These are phyloP conservation scores for Colletotrichum spaethianum DNA, from an alignment of 2,329 filamentous ascomycete genomes.

Conservation along the genomic window DNA sequence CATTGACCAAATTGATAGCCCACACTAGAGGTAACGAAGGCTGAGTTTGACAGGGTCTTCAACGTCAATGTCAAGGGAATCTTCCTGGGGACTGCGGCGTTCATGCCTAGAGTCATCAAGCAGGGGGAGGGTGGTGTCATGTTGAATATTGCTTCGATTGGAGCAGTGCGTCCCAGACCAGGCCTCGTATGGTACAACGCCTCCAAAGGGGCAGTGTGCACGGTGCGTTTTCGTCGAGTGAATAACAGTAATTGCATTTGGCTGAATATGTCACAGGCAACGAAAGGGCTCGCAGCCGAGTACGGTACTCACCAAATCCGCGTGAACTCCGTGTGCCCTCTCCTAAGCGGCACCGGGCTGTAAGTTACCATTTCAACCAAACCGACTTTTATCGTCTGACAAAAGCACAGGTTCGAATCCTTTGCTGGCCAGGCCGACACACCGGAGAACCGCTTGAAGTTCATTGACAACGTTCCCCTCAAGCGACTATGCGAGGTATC, in stretches of 20 bases:
- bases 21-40: conserved; percentile 74
- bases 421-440: conserved; percentile 76
- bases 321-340: conserved; percentile 79
- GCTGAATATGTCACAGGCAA: conserved; percentile 51
- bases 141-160: conserved; percentile 82
- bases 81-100: conserved; percentile 70
- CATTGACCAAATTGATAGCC: conserved; percentile 50
- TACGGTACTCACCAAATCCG: conserved; percentile 81
- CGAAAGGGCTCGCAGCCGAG: conserved; percentile 75
- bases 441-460: conserved; percentile 67
- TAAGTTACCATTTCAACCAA: conserved; percentile 42
- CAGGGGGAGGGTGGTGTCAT: conserved; percentile 82
- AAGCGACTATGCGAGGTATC: conserved; percentile 59
- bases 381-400: neutral
- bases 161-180: conserved; percentile 74
- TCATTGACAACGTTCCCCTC: conserved; percentile 37
- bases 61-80: conserved; percentile 79
- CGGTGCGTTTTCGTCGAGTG: conserved; percentile 43
- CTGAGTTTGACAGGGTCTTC: conserved; percentile 77
- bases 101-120: conserved; percentile 60
- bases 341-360: conserved; percentile 77
- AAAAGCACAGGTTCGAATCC: conserved; percentile 46
- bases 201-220: conserved; percentile 76
- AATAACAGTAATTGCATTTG: too few species aligned
- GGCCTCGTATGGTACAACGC: conserved; percentile 80